Evolutionary conservation across 2,329 filamentous ascomycete species (phyloP).

Genomic region (Talaromyces sp.): DNA sequence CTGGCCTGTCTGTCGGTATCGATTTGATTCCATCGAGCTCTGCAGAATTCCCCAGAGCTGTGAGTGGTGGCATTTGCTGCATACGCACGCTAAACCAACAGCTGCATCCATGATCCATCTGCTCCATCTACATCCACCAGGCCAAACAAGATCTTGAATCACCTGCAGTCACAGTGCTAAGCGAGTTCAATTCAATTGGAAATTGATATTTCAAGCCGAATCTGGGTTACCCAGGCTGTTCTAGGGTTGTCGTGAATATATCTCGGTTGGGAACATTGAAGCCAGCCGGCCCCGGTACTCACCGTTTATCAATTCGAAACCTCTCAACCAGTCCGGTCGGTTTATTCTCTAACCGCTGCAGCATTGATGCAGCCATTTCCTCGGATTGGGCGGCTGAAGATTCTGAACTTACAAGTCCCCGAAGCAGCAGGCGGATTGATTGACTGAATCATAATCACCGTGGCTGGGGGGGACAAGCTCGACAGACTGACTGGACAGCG

Average conservation of each 20-base stretch:
- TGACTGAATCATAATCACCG: slow-evolving; percentile 13
- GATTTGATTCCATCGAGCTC: slow-evolving; percentile 28
- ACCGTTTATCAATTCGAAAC: neutral
- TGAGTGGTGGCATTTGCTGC: slow-evolving; percentile 30
- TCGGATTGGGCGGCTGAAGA: neutral
- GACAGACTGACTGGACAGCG: slow-evolving; percentile 5
- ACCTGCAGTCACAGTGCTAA: neutral
- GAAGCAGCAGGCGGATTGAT: slow-evolving; percentile 3
- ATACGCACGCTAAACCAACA: neutral
- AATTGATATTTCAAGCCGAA: neutral
- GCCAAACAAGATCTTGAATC: neutral
- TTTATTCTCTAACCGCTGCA: neutral
- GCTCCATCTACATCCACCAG: neutral
- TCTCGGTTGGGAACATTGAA: neutral
- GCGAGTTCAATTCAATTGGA: neutral
- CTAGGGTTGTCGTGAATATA: neutral
- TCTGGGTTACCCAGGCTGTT: neutral
- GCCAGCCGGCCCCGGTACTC: neutral
- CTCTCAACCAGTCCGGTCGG: neutral
- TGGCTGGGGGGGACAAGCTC: slow-evolving; percentile 7
- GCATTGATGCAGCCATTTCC: neutral
- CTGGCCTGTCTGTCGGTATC: slow-evolving; percentile 22
- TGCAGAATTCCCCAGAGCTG: slow-evolving; percentile 25
- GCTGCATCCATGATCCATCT: slow-evolving; percentile 2
- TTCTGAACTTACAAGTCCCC: neutral